Evolutionary conservation across 2,329 filamentous ascomycete species (phyloP).

Genomic region (Fusarium sp.): DNA sequence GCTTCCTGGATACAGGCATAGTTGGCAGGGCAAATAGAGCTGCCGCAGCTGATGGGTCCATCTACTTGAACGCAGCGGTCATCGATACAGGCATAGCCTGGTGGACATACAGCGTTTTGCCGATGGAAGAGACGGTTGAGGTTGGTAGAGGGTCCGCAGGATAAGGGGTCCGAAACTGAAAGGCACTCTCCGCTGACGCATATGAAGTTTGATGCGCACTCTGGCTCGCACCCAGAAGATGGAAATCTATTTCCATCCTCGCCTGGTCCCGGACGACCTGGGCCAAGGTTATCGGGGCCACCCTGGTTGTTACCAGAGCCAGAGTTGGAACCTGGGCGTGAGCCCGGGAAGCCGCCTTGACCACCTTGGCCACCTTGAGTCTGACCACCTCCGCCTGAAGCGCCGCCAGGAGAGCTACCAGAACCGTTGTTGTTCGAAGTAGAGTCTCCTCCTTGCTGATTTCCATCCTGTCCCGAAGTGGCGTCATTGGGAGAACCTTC

Average conservation of each 20-base stretch:
- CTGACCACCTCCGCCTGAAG: neutral
- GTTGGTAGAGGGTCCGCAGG: neutral
- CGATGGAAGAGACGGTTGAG: slow-evolving; percentile 6
- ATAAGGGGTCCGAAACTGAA: neutral
- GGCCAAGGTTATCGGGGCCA: neutral
- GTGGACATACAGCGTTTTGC: slow-evolving; percentile 1
- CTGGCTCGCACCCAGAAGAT: neutral
- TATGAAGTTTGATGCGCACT: neutral
- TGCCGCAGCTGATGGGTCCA: slow-evolving; percentile 1
- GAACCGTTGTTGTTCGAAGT: neutral
- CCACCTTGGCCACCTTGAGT: neutral
- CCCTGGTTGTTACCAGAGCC: neutral
- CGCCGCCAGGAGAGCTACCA: neutral
- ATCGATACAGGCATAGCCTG: slow-evolving; percentile 19
- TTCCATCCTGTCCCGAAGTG: neutral
- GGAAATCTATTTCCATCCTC: neutral
- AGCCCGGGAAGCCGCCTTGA: neutral
- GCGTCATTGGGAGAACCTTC: neutral
- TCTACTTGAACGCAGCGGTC: slow-evolving; percentile 11
- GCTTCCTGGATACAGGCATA: slow-evolving; percentile 17
- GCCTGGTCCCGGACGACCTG: neutral
- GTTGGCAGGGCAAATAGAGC: slow-evolving; percentile 1
- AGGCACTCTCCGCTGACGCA: slow-evolving; percentile 14
- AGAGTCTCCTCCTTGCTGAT: neutral
- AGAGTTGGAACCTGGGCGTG: neutral